Evolutionary conservation across 257 asterid species (phyloP).

Genomic region (Misopates orontium): DNA sequence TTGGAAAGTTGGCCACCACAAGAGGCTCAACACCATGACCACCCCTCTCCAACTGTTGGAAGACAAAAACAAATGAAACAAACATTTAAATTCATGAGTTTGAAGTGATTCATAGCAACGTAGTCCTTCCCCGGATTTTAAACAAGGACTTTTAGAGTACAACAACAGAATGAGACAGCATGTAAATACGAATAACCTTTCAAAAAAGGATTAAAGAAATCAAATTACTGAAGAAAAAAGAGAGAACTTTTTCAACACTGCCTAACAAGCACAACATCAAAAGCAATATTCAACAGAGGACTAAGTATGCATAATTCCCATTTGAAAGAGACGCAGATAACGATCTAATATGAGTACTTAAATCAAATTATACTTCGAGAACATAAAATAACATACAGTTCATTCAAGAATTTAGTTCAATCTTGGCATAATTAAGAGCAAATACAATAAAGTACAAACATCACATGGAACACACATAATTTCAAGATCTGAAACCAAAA

Average conservation of each 20-base stretch:
- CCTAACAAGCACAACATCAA: too few relatives aligned
- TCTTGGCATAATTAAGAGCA: background rate
- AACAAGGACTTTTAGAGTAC: background rate
- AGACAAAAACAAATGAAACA: conserved; percentile 16
- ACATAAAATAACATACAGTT: background rate
- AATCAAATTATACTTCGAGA: too few relatives aligned
- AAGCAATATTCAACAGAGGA: background rate
- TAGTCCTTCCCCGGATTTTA: background rate
- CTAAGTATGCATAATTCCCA: conserved; percentile 13
- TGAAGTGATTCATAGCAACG: conserved; percentile 14
- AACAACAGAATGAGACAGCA: conserved; percentile 5
- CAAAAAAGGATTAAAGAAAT: conserved; percentile 6
- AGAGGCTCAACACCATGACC: conserved; percentile 75
- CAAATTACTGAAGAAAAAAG: background rate
- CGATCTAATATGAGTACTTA: too few relatives aligned
- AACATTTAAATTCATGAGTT: conserved; percentile 20
- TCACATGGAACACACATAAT: conserved; percentile 2
- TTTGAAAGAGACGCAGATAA: conserved; percentile 12
- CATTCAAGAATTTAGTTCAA: conserved; percentile 22
- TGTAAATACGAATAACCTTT: background rate
- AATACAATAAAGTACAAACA: conserved; percentile 12
- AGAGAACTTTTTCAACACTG: conserved; percentile 2
- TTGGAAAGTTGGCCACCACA: conserved; percentile 69
- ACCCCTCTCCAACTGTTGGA: conserved; percentile 73
- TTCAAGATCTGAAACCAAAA: conserved; percentile 24